Evolutionary conservation across 441 rosid species (phyloP), one percentile per base, ranked within the genome.

Genomic region (Brassica hybrid): DNA sequence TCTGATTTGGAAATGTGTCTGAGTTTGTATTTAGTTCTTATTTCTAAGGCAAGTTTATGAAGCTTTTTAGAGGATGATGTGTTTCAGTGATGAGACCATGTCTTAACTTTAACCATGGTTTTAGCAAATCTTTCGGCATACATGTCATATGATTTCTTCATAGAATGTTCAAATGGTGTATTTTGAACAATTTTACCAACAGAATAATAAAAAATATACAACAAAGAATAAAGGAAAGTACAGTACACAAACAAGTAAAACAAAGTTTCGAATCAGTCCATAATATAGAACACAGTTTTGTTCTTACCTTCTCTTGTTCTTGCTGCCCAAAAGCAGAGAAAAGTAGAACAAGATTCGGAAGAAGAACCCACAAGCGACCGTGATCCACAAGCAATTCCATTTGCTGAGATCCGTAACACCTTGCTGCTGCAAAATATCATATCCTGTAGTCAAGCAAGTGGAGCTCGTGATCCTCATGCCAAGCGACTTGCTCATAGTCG

Each of bases 291-390:
- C 41, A 5, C 16, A 56, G 41, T 16, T 59, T 8, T 13, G 18
- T 71, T n/a, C n/a, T 72, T 66, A 93, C 75, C 86, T 84, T 75
- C 98, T 86, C 89, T 93, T 93, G 85, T 90, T 91, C 83, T 91
- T 93, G 79, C 98, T 91, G 0, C 97, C 98, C 54, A 91, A 61
- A 79, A 90, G 73, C 77, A 91, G 81, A 34, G 91, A 78, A 43
- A 91, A 83, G 86, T 93, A 93, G 74, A 93, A 93, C 57, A 93
- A 78, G 80, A 89, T 80, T 78, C 97, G 76, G 41, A 93, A 93
- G 66, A 90, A 82, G 86, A 91, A 91, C 0, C 98, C 98, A 96
- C 97, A 91, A 21, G 94, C 97, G 4, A 93, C 86, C 0, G 97
- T 91, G 7, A 91, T 80, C 91, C 86, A 88, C 79, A 93, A 79